Percentiles rank a stretch among this genome's conserved stretches.
Evolutionary conservation across 768 basidiomycete genomes (phyloP).

Genomic region (Auricularia sp.): DNA sequence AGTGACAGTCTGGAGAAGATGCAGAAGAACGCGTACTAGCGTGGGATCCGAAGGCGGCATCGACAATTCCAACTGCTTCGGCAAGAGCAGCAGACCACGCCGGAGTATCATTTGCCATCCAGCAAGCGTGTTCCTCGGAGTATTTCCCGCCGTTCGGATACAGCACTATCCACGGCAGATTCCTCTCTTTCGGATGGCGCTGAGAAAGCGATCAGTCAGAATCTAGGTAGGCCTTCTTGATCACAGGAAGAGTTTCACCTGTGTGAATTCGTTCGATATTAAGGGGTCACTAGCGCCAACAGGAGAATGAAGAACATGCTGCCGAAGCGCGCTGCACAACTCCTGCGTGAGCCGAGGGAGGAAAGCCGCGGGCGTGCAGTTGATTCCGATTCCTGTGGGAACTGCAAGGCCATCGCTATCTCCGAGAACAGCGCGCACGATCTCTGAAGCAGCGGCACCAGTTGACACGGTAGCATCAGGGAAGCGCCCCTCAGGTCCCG

Average conservation of each 20-base stretch:
- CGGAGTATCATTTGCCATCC: constrained; percentile 11
- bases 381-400: constrained; percentile 58
- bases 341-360: constrained; percentile 7
- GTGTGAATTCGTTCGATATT: no score
- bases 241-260: neutral
- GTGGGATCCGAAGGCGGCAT: constrained; percentile 24
- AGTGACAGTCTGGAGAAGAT: no score
- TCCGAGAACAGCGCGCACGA: constrained; percentile 24
- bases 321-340: neutral
- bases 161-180: constrained; percentile 45
- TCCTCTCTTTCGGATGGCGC: neutral
- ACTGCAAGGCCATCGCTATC: constrained; percentile 12
- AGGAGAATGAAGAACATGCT: neutral
- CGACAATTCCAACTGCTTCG: constrained; percentile 15
- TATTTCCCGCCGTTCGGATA: constrained; percentile 62
- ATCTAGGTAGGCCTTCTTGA: neutral
- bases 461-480: constrained; percentile 9
- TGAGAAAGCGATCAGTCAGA: neutral
- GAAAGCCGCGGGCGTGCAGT: constrained; percentile 45
- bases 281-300: no score
- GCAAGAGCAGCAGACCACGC: constrained; percentile 29
- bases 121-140: constrained; percentile 29
- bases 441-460: constrained; percentile 24
- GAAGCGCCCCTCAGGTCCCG: constrained; percentile 16
- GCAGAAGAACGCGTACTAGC: constrained; percentile 13